Base-by-base conservation (phyloP, 345 rosid genomes). In the Acer negundo region DNA sequence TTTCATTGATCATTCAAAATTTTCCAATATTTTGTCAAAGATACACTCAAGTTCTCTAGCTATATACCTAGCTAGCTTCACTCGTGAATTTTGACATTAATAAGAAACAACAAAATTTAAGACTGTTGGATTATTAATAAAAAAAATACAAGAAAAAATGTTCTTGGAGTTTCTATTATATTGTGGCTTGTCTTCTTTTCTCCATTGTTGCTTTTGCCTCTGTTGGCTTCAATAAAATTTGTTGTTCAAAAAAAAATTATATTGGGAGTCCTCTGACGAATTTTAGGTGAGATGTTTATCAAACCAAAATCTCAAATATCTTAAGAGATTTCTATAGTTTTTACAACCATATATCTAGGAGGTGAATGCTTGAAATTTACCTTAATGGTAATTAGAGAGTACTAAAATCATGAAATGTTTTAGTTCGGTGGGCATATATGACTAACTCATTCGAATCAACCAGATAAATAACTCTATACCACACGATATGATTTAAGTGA, bases 41-140 rank as follows among this genome's bases (percentile, higher is more conserved):
- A 75, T 71, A 75, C 55, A 69, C 71, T 79, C 73, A 40, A 69
- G 78, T 80, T 75, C 80, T 49, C 75, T 53, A 74, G 61, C 81
- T 47, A 72, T 35, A 4, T 5, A 35, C 38, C 38, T 35, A 35
- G 38, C 38, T 53, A 74, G 61, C 61, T 28, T 64, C 23, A 19
- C 63, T 59, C 63, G 24, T 59, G 63, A 47, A 55, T 0, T 66
- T 75, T 65, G 19, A 75, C 64, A 51, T 16, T 11, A 47, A 74
- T 6, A 47, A 74, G 17, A 53, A 62, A 62, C 46, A 59, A 73
- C 2, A 12, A 17, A 49, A 12, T 11, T 49, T 49, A 49, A 13
- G 17, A 49, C 55, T 49, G 5, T 13, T 13, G 4, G 38, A 11
- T 42, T 11, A 15, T 13, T 15, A 0, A 49, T 49, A 35, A 35